phyloP scores from a whole-genome alignment of 345 rosid genomes.

The Aethionema arabicum region DNA sequence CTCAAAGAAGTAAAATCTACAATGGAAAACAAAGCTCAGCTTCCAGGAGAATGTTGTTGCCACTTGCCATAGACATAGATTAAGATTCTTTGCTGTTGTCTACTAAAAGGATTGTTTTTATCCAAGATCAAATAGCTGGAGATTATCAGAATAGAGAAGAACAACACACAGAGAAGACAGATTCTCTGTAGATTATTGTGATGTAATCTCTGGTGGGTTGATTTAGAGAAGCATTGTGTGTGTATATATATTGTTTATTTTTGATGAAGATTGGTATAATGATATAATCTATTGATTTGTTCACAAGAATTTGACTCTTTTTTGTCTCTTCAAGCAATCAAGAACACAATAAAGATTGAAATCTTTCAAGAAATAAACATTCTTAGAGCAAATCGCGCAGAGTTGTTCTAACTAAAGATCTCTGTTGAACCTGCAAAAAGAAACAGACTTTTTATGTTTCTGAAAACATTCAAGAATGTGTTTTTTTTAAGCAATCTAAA shows the following conservation, averaged over 20 bases:
- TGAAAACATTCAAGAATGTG: too few species aligned
- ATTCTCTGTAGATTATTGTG: slow-evolving; percentile 20
- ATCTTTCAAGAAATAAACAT: slow-evolving; percentile 1
- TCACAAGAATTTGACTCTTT: not conserved
- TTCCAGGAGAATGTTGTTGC: slow-evolving; percentile 8
- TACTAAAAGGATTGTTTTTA: too few species aligned
- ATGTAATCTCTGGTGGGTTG: slow-evolving; percentile 23
- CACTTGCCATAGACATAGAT: not conserved
- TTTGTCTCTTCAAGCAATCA: slow-evolving; percentile 10
- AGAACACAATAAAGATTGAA: not conserved
- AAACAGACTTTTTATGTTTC: slow-evolving; percentile 5
- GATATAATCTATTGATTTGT: slow-evolving; percentile 14
- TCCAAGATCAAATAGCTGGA: slow-evolving; percentile 17
- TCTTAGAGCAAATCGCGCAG: slow-evolving; percentile 49
- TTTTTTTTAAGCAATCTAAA: not conserved
- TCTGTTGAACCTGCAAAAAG: slow-evolving; percentile 41
- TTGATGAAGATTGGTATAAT: not conserved
- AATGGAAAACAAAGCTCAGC: not conserved
- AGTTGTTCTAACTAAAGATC: slow-evolving; percentile 43
- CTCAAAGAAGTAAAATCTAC: not conserved
- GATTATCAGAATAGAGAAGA: slow-evolving; percentile 19
- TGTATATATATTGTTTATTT: slow-evolving; percentile 22
- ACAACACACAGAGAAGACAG: not conserved
- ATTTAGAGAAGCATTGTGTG: not conserved
- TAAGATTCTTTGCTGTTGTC: slow-evolving; percentile 26